phyloP scores from a whole-genome alignment of 805 yeast genomes.

The Candida nitratophila region DNA sequence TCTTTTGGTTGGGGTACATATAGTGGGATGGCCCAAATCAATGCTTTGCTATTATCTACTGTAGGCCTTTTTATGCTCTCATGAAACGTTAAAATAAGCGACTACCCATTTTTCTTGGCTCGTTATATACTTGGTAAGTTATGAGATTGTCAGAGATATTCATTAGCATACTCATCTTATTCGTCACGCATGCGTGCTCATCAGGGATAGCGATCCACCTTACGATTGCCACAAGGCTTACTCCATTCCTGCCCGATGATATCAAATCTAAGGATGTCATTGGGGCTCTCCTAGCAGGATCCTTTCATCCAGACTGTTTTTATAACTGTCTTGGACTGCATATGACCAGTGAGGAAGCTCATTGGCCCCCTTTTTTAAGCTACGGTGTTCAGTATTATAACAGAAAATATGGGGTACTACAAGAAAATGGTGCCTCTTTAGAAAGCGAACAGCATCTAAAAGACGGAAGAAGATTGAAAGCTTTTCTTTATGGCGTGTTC shows the following conservation, averaged over 20 bases:
- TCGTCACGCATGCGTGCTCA: background rate
- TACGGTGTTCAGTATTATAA: slow-evolving; percentile 37
- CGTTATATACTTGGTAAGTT: too few relatives aligned
- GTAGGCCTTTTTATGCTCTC: too few relatives aligned
- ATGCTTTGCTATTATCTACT: too few relatives aligned
- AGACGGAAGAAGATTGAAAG: slow-evolving; percentile 27
- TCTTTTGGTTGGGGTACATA: too few relatives aligned
- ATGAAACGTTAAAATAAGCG: too few relatives aligned
- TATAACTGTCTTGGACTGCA: slow-evolving; percentile 49
- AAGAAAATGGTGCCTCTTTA: background rate
- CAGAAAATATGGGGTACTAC: slow-evolving; percentile 19
- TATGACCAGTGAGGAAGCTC: slow-evolving; percentile 53
- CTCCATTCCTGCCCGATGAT: slow-evolving; percentile 25
- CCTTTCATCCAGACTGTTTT: slow-evolving; percentile 65
- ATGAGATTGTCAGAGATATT: background rate
- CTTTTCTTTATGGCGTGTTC: slow-evolving; percentile 52
- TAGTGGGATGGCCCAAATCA: too few relatives aligned
- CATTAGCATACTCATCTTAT: background rate
- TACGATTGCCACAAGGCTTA: slow-evolving; percentile 26
- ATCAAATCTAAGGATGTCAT: slow-evolving; percentile 16
- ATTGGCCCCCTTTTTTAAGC: slow-evolving; percentile 62
- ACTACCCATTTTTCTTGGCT: too few relatives aligned
- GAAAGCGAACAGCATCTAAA: slow-evolving; percentile 15
- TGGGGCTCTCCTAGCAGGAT: slow-evolving; percentile 44
- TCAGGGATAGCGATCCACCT: slow-evolving; percentile 30